phyloP scores from a whole-genome alignment of 495 filamentous ascomycete species.

The Penicillium argentinense region DNA sequence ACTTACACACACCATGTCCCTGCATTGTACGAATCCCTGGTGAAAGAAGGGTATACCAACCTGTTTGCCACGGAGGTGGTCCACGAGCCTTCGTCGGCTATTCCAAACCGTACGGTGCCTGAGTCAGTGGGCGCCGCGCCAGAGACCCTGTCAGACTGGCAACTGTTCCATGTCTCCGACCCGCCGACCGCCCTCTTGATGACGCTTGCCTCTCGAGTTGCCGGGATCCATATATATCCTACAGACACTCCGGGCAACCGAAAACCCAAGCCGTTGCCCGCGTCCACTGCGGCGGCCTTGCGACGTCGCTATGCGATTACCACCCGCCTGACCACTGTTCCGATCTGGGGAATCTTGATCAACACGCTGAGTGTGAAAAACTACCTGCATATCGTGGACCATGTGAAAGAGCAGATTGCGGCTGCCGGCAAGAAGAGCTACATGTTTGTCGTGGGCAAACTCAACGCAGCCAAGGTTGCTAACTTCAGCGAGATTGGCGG shows the following conservation, averaged over 20 bases:
- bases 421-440: conserved; percentile 88
- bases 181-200: conserved; percentile 84
- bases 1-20: conserved; percentile 74
- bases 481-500: conserved; percentile 94
- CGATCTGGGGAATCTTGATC: conserved; percentile 89
- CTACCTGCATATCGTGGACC: conserved; percentile 77
- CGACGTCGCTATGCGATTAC: conserved; percentile 85
- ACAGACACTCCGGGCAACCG: conserved; percentile 42
- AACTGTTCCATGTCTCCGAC: conserved; percentile 85
- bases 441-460: conserved; percentile 92
- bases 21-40: conserved; percentile 49
- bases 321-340: conserved; percentile 73
- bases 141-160: conserved; percentile 63
- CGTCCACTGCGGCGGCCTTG: conserved; percentile 58
- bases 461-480: conserved; percentile 93
- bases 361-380: conserved; percentile 91
- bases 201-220: conserved; percentile 80
- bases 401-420: conserved; percentile 66
- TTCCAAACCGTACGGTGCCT: conserved; percentile 81
- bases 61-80: conserved; percentile 69
- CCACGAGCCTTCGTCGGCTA: conserved; percentile 72
- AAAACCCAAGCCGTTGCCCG: conserved; percentile 42
- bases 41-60: conserved; percentile 63
- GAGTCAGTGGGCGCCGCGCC: conserved; percentile 44
- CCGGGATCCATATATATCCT: conserved; percentile 74